Base-by-base conservation (phyloP, 2,329 filamentous ascomycete genomes). In the Xylogone sp. region DNA sequence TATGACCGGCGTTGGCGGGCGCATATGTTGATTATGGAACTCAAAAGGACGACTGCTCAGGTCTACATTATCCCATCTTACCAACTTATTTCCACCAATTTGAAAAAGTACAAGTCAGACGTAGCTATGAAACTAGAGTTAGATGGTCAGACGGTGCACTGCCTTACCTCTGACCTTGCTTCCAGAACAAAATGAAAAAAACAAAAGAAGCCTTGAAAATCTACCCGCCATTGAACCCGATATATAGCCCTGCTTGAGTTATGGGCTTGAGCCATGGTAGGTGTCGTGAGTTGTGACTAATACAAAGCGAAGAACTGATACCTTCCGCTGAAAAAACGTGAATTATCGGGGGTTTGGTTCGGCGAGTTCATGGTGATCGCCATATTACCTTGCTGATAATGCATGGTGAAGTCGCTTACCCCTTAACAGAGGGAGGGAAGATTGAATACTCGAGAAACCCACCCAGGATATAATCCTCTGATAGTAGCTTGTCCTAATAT, bases 151-250 rank as follows among this genome's bases (percentile, higher is more conserved):
- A 62, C 53, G 57, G 52, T 54, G 55, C 48, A 56, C 53, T 57
- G 57, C 66, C 75, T 79, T 79, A 78, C 75, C 76, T 76, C 75
- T 75, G 73, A 78, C 75, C 74, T 77, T 77, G 77, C 76, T 74
- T 76, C 65, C 59, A 65, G 54, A 62, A 62, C 58, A 57, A 62
- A 56, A 54, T 45, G 12, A 21, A 45, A n/a, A n/a, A n/a, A n/a
- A 45, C 43, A 21, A 45, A 45, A 16, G n/a, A 39, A 39, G 13
- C 34, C 34, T 16, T 39, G 6, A 39, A 39, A 39, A 16, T 9
- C 8, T 16, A 39, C 13, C 34, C 34, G 34, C 34, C 34, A 39
- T 39, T 39, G 34, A 18, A 39, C n/a, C n/a, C 34, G 34, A 13
- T 39, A 16, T 39, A 9, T 9, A 9, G 34, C 34, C 34, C n/a